Conservation (phyloP, 768 basidiomycete species). For the Mycena vulgaris region DNA sequence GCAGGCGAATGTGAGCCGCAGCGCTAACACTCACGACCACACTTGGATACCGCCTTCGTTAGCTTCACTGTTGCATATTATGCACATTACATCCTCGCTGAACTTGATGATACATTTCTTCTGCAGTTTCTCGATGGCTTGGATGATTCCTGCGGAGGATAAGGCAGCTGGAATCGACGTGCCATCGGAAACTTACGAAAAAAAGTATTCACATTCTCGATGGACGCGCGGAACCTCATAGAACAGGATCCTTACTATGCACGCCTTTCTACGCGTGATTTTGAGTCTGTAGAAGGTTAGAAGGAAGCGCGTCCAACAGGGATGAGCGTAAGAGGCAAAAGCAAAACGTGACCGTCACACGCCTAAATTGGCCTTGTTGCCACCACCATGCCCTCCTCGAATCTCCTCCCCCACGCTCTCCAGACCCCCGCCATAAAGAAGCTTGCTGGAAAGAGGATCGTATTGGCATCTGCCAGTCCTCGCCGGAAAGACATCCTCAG, state of each 20-base stretch:
- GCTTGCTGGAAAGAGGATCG: constrained; percentile 81
- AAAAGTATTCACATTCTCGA: constrained; percentile 73
- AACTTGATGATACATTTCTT: constrained; percentile 90
- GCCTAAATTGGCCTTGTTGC: background rate
- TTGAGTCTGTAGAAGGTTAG: background rate
- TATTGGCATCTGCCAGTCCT: constrained; percentile 91
- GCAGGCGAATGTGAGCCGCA: background rate
- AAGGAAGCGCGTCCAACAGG: constrained; percentile 5
- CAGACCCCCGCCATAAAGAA: constrained; percentile 73
- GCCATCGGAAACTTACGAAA: constrained; percentile 57
- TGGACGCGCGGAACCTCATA: constrained; percentile 76
- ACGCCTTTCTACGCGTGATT: background rate
- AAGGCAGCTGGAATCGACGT: background rate
- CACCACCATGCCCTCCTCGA: constrained; percentile 11
- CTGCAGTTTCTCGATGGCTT: constrained; percentile 87
- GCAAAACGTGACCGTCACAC: background rate
- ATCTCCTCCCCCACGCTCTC: constrained; percentile 75
- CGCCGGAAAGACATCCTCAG: constrained; percentile 87
- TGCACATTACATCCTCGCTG: constrained; percentile 79
- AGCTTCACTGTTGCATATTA: constrained; percentile 87
- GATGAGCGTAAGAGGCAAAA: background rate
- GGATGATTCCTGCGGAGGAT: constrained; percentile 73
- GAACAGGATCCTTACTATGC: background rate
- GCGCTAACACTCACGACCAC: constrained; percentile 67
- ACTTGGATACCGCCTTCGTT: constrained; percentile 91